These are phyloP conservation scores for Akebia trifoliata DNA, from an alignment of 164 flowering plant species.

Conservation along the genomic window DNA sequence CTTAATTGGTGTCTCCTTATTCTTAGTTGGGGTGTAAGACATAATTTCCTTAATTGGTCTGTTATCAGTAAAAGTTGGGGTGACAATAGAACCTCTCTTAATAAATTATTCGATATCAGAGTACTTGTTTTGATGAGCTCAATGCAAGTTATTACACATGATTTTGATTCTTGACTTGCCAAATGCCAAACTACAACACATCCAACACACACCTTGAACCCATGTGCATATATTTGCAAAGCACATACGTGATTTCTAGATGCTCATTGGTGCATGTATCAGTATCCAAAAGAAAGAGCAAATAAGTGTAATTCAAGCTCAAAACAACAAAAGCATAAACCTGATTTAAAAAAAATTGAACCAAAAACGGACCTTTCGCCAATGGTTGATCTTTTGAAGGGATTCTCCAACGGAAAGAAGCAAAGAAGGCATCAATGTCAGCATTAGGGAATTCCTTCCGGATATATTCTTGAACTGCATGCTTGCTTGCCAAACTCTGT, in stretches of 20 bases:
- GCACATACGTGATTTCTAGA: neutral
- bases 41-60: no score
- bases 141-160: no score
- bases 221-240: neutral
- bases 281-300: no score
- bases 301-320: no score
- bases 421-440: conserved; percentile 57
- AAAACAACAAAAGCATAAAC: neutral
- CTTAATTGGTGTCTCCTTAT: no score
- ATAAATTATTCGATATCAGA: no score
- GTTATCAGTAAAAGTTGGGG: no score
- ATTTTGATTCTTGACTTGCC: neutral
- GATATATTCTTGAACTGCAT: conserved; percentile 41
- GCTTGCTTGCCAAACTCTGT: conserved; percentile 49
- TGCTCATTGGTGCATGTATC: no score
- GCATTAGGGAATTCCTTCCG: conserved; percentile 38
- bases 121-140: no score
- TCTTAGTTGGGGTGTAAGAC: no score
- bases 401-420: conserved; percentile 76
- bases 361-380: conserved; percentile 34
- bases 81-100: no score
- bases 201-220: neutral
- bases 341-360: neutral
- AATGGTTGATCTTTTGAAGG: conserved; percentile 20
- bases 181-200: neutral